phyloP scores from a whole-genome alignment of 306 rosid species.

The Pachyrhizus erosus region DNA sequence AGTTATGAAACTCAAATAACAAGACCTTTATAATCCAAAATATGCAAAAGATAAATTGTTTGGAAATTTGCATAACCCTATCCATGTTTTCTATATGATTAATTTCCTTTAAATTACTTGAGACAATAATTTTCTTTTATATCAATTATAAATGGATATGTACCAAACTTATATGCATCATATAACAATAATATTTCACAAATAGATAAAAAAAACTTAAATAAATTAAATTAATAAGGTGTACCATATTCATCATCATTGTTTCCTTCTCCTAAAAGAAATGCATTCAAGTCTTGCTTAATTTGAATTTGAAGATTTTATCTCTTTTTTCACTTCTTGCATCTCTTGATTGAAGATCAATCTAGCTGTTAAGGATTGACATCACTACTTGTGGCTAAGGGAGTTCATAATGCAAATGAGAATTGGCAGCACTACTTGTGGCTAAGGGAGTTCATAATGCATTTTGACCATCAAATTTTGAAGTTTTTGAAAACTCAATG shows the following conservation, averaged over 20 bases:
- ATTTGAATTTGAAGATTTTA: slow-evolving; percentile 48
- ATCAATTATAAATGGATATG: slow-evolving; percentile 10
- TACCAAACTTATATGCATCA: slow-evolving; percentile 3
- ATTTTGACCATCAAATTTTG: too few species aligned
- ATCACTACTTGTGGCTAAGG: too few species aligned
- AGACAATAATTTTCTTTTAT: not conserved
- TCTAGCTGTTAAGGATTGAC: slow-evolving; percentile 52
- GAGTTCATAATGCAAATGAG: too few species aligned
- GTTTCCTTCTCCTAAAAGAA: slow-evolving; percentile 69
- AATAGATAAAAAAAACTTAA: slow-evolving; percentile 20
- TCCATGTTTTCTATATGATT: not conserved
- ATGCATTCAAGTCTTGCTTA: slow-evolving; percentile 73
- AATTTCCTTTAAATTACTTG: slow-evolving; percentile 12
- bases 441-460: too few species aligned
- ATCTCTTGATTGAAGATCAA: slow-evolving; percentile 47
- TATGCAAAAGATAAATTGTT: slow-evolving; percentile 30
- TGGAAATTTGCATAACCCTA: not conserved
- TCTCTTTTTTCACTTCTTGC: slow-evolving; percentile 47
- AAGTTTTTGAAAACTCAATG: too few species aligned
- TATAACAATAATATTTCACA: slow-evolving; percentile 13
- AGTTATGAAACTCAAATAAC: not conserved
- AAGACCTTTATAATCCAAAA: not conserved
- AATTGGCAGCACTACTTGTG: too few species aligned
- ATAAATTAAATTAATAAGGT: slow-evolving; percentile 16
- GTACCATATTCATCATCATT: slow-evolving; percentile 68